phyloP scores from a whole-genome alignment of 306 rosid species.

The Betula pendula region DNA sequence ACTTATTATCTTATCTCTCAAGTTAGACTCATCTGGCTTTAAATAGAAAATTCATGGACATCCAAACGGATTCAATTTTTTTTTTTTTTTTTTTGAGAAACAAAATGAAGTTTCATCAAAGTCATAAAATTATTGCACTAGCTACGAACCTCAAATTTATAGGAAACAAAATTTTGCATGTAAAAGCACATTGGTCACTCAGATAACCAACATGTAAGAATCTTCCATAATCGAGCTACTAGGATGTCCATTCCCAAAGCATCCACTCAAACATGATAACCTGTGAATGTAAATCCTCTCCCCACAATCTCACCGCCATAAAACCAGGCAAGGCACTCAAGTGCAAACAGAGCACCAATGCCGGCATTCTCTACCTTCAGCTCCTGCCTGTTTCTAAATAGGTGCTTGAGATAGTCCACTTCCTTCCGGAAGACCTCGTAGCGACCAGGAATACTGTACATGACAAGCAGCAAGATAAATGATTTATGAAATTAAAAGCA shows the following conservation, averaged over 20 bases:
- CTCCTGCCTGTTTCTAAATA: conserved; percentile 33
- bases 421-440: conserved; percentile 45
- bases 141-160: conserved; percentile 13
- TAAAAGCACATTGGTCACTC: conserved; percentile 15
- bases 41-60: neutral
- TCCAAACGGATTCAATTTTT: neutral
- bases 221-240: conserved; percentile 16
- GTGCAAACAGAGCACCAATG: conserved; percentile 43
- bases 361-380: conserved; percentile 38
- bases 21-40: neutral
- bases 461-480: conserved; percentile 15
- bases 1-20: neutral
- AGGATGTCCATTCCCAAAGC: conserved; percentile 6
- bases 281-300: conserved; percentile 52
- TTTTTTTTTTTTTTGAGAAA: neutral
- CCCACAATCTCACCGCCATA: conserved; percentile 54
- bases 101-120: conserved; percentile 11
- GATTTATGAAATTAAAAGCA: neutral
- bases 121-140: conserved; percentile 28
- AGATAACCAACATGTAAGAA: conserved; percentile 4
- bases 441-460: conserved; percentile 48
- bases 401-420: conserved; percentile 29
- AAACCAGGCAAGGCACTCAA: conserved; percentile 58
- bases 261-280: conserved; percentile 41
- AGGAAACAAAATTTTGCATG: conserved; percentile 8